Percentiles rank a stretch among this genome's conserved stretches.
Conservation (phyloP, 1,284 basidiomycete genomes). For the Leccinum brunneo-olivaceum region DNA sequence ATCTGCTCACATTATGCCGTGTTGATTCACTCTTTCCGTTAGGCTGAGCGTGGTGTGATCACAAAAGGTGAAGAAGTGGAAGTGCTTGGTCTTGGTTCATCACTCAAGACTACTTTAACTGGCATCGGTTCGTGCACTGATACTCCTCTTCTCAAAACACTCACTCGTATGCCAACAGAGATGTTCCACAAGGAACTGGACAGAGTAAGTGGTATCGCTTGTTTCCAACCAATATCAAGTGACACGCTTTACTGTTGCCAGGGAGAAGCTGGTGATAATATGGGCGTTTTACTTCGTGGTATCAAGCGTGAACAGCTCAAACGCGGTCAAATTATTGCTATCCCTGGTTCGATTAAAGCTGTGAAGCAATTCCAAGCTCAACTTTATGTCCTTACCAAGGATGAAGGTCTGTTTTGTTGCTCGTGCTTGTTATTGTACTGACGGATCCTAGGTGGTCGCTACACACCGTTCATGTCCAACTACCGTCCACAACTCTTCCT, state of each 20-base stretch:
- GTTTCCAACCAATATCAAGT: background rate
- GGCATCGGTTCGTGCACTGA: conserved; percentile 69
- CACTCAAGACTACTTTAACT: conserved; percentile 90
- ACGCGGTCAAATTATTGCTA: conserved; percentile 88
- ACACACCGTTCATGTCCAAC: conserved; percentile 95
- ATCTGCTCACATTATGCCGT: background rate
- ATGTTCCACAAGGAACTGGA: conserved; percentile 99
- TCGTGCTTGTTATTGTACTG: background rate
- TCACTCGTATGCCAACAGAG: conserved; percentile 44
- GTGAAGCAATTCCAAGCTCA: conserved; percentile 93
- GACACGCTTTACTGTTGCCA: conserved; percentile 21
- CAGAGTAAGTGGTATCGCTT: conserved; percentile 47
- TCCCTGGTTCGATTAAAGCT: conserved; percentile 90
- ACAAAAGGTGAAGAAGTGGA: conserved; percentile 94
- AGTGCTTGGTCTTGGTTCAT: conserved; percentile 82
- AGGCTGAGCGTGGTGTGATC: conserved; percentile 93
- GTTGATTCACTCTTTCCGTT: conserved; percentile 7
- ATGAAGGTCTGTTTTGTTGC: conserved; percentile 47
- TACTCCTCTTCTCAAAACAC: background rate
- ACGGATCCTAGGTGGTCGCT: conserved; percentile 63
- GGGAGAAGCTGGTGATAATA: conserved; percentile 99
- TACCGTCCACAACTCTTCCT: conserved; percentile 97
- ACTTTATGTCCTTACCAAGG: conserved; percentile 93
- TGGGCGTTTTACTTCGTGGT: conserved; percentile 96
- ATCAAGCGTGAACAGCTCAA: conserved; percentile 95